phyloP scores from a whole-genome alignment of 1,284 basidiomycete genomes.

The Naganishia sp. region DNA sequence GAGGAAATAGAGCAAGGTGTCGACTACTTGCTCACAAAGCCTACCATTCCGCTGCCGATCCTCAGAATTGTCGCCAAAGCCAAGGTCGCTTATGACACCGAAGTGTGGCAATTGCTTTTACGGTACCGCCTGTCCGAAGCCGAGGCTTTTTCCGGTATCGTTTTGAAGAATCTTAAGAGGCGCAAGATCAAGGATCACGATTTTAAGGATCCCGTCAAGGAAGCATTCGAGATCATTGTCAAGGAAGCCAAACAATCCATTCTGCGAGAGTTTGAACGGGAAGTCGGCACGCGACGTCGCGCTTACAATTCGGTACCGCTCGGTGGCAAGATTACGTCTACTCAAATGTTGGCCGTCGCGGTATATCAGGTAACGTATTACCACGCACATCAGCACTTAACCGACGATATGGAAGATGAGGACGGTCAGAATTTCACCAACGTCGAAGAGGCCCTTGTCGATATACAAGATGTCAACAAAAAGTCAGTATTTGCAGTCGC shows the following conservation, averaged over 20 bases:
- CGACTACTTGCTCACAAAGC: conserved; percentile 37
- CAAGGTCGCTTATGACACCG: conserved; percentile 34
- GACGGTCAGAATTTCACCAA: conserved; percentile 14
- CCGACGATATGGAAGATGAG: conserved; percentile 27
- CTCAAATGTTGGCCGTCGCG: conserved; percentile 38
- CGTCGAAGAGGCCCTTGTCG: conserved; percentile 31
- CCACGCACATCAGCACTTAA: conserved; percentile 22
- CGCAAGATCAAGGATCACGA: conserved; percentile 35
- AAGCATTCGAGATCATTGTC: conserved; percentile 12
- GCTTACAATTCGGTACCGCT: conserved; percentile 28
- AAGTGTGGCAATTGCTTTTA: conserved; percentile 12
- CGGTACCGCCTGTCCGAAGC: conserved; percentile 39
- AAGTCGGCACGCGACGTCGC: conserved; percentile 2
- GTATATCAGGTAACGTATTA: conserved; percentile 42
- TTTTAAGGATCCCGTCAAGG: conserved; percentile 32
- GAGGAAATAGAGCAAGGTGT: conserved; percentile 21
- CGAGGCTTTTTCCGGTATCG: conserved; percentile 37
- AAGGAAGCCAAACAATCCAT: conserved; percentile 8
- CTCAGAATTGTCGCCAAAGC: conserved; percentile 42
- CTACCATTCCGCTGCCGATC: conserved; percentile 40
- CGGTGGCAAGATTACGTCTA: conserved; percentile 26
- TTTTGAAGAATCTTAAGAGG: conserved; percentile 35
- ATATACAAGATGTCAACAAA: conserved; percentile 39
- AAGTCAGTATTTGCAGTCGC: neutral
- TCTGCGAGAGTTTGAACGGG: neutral